phyloP scores from a whole-genome alignment of 148 eudicot genomes.

The Camellia lanceoleosa region DNA sequence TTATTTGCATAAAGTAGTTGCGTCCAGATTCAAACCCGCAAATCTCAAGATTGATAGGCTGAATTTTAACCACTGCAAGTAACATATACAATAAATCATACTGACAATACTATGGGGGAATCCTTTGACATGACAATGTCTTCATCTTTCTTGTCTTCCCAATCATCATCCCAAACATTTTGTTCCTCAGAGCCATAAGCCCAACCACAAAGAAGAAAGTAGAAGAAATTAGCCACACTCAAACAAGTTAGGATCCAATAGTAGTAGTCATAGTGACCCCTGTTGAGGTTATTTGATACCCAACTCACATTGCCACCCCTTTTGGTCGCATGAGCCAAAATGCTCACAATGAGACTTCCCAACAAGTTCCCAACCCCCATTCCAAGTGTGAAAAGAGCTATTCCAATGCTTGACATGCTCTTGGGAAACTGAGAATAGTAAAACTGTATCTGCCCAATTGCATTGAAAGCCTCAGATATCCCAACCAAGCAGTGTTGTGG shows the following conservation, averaged over 20 bases:
- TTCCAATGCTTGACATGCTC: slow-evolving; percentile 41
- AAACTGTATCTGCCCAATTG: slow-evolving; percentile 44
- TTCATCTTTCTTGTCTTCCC: slow-evolving; percentile 12
- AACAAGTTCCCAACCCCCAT: slow-evolving; percentile 27
- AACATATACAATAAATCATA: background rate
- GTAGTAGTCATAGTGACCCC: slow-evolving; percentile 50
- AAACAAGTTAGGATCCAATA: slow-evolving; percentile 38
- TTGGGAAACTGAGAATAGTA: slow-evolving; percentile 44
- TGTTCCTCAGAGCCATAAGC: slow-evolving; percentile 20
- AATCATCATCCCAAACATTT: slow-evolving; percentile 25
- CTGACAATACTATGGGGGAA: background rate
- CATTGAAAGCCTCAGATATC: slow-evolving; percentile 40
- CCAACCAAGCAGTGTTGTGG: slow-evolving; percentile 40
- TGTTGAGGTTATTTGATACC: slow-evolving; percentile 32
- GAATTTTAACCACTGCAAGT: background rate
- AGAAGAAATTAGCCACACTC: slow-evolving; percentile 33
- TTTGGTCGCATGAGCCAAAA: slow-evolving; percentile 11
- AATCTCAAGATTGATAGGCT: too few relatives aligned
- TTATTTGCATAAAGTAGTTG: too few relatives aligned
- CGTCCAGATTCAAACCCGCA: too few relatives aligned
- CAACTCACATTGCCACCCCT: slow-evolving; percentile 34
- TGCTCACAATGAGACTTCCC: slow-evolving; percentile 29
- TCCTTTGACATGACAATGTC: background rate
- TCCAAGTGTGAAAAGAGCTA: slow-evolving; percentile 35
- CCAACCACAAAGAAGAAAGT: slow-evolving; percentile 23